These are phyloP conservation scores for Microcos paniculata DNA, from an alignment of 345 rosid species.

Conservation along the genomic window DNA sequence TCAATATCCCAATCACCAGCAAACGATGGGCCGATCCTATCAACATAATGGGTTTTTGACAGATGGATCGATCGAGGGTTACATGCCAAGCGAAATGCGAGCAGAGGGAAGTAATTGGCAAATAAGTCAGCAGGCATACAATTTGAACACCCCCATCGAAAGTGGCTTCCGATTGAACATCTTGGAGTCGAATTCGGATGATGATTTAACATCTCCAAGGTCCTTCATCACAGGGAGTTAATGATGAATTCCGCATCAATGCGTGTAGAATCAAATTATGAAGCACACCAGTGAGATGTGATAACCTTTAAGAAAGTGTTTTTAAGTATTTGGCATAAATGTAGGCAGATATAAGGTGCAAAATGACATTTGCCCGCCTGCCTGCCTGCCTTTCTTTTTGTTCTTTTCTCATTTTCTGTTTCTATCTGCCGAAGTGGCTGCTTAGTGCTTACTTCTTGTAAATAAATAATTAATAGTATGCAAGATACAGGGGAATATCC, in stretches of 20 bases:
- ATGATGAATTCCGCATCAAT: neutral
- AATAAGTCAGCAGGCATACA: neutral
- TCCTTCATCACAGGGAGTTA: slow-evolving; percentile 28
- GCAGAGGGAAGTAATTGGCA: slow-evolving; percentile 23
- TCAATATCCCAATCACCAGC: slow-evolving; percentile 35
- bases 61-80: slow-evolving; percentile 26
- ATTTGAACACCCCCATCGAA: slow-evolving; percentile 18
- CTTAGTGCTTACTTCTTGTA: too few species aligned
- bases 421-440: too few species aligned
- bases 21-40: slow-evolving; percentile 24
- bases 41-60: slow-evolving; percentile 28
- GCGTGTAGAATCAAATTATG: too few species aligned
- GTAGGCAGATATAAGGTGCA: neutral
- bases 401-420: too few species aligned
- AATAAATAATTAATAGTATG: too few species aligned
- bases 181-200: slow-evolving; percentile 42
- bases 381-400: neutral
- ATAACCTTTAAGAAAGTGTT: neutral
- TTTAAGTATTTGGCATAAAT: neutral
- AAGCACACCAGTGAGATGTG: neutral
- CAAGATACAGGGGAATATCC: too few species aligned
- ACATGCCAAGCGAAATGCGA: slow-evolving; percentile 19
- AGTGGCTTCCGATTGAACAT: slow-evolving; percentile 25
- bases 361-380: neutral
- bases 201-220: slow-evolving; percentile 37